Base-by-base conservation (phyloP, 305 asterid genomes). In the Plantago coronopus region DNA sequence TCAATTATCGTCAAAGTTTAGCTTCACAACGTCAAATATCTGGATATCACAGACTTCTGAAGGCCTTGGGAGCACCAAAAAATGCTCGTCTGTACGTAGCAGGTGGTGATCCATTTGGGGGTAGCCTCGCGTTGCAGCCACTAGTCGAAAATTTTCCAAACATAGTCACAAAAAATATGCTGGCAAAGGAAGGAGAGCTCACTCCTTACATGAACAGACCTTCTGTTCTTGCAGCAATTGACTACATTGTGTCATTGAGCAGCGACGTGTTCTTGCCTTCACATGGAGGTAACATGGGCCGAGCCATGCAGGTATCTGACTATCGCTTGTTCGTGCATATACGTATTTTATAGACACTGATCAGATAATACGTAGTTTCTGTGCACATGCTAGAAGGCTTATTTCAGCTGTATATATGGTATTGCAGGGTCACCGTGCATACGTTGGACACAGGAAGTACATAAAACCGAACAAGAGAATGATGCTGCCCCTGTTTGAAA, bases 271-370 rank as follows among this genome's bases (percentile, higher is more conserved):
- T 82, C 37, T 49, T 85, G 66, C 83, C 81, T 40, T 85, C 89
- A 42, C 89, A 85, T 31, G 87, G 89, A 8, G 89, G 89, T 45
- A 80, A 85, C 62, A 85, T 85, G 94, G 94, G 74, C 13, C 75
- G 78, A 47, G 81, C 94, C 21, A 69, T 85, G 72, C 89, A 84
- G 85, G 85, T 80, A 67, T 27, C 2, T 27, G n/a, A n/a, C n/a
- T n/a, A n/a, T n/a, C n/a, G n/a, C n/a, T 22, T 16, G 16, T 37
- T 47, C n/a, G 31, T 19, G 17, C 37, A 45, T 1, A 11, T 56
- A 1, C 20, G 7, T 50, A 50, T n/a, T 10, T 48, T 19, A 19
- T 27, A 27, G 5, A 27, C 2, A 48, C 1, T 19, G 17, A n/a
- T n/a, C n/a, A n/a, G n/a, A n/a, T n/a, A n/a, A n/a, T n/a, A n/a